Evolutionary conservation across 495 filamentous ascomycete genomes (phyloP), one percentile per base, ranked within the genome.

Genomic region (Tuber indicum): DNA sequence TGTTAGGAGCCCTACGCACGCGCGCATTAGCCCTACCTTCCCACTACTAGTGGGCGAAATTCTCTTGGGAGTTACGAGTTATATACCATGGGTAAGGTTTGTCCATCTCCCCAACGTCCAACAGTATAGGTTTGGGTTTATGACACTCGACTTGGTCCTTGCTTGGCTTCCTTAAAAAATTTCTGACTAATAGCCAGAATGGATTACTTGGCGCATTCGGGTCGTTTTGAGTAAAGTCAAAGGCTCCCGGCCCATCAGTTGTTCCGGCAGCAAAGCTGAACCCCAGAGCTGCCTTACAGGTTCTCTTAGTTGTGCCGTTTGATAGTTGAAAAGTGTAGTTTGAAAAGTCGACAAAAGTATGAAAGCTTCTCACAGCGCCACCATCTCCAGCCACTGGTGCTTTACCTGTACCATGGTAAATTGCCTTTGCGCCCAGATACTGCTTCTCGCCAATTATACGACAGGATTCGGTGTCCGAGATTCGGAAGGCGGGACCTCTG

Each of bases 241-340:
- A 97, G 5, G 89, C 90, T 0, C 96, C 96, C 0, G 95, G 95
- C 14, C 96, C 93, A 83, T 99, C 96, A 2, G 93, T 94, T 1
- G 96, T 99, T 10, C 96, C 96, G 16, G 92, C 96, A 21, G 96
- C 96, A 84, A 99, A 99, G 3, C 92, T 94, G 77, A 94, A 97
- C 36, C 96, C 96, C 52, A 99, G 84, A 0, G 94, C 96, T n/a
- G 96, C 96, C 16, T 94, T 91, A 80, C 96, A 98, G 16, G 95
- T 97, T 36, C 83, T 87, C 23, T 91, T 89, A 36, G 84, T 87
- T 16, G 90, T 91, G 69, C 92, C 92, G 81, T 97, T 97, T 0
- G 92, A 87, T 10, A 94, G 89, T 19, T 85, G 83, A 79, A 98
- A 97, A 17, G 85, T 88, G 81, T 90, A 95, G 73, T 75, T 72